Evolutionary conservation across 192 early-diverging fungal genomes (phyloP).

Genomic region (Thamnidium elegans): DNA sequence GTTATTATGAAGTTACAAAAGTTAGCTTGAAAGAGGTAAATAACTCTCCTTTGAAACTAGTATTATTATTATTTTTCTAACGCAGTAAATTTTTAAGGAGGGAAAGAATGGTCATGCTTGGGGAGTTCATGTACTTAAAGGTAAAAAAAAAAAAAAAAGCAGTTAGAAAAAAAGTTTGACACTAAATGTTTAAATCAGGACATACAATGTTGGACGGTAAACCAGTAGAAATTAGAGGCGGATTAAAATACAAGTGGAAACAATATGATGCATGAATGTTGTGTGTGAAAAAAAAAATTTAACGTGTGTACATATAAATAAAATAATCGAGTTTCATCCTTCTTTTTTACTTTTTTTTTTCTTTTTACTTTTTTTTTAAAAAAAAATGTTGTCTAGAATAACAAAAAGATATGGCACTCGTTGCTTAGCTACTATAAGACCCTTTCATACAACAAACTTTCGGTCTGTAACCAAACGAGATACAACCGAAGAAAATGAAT

Average conservation of each 20-base stretch:
- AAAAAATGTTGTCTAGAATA: too few relatives aligned
- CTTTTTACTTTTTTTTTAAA: neutral
- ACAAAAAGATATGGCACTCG: too few relatives aligned
- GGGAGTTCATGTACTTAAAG: constrained; percentile 24
- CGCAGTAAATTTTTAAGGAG: constrained; percentile 17
- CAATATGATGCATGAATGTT: neutral
- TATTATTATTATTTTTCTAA: neutral
- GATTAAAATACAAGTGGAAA: constrained; percentile 18
- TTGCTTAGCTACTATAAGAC: too few relatives aligned
- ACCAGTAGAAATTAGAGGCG: constrained; percentile 20
- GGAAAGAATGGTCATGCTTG: constrained; percentile 19
- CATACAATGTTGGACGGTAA: constrained; percentile 20
- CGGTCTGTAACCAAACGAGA: too few relatives aligned
- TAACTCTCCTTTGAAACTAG: neutral
- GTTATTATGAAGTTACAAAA: constrained; percentile 29
- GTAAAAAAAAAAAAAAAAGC: neutral
- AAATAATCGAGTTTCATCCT: neutral
- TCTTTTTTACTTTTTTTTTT: neutral
- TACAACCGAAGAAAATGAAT: neutral
- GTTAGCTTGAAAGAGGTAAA: constrained; percentile 22
- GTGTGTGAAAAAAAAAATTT: neutral
- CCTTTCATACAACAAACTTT: too few relatives aligned
- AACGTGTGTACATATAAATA: neutral
- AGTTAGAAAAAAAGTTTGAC: neutral
- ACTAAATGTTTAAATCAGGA: neutral